These are phyloP conservation scores for Coemansia sp. DNA, from an alignment of 192 early-diverging fungal species.

Conservation along the genomic window DNA sequence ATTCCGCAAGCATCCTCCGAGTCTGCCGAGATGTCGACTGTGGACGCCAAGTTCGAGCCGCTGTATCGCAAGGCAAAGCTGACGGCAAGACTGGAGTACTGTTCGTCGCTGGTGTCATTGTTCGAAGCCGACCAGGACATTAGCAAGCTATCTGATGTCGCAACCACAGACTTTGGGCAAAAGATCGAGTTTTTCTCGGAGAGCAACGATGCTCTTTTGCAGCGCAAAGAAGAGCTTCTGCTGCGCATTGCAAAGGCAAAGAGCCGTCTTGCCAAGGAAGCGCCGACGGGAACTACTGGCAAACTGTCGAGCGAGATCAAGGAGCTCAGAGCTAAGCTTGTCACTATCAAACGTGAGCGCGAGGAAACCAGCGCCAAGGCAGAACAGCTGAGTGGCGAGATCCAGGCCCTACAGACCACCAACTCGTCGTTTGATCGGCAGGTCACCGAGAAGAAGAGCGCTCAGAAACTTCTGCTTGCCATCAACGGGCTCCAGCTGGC, in stretches of 20 bases:
- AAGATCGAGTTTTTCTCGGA: constrained; percentile 26
- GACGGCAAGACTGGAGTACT: constrained; percentile 45
- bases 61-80: constrained; percentile 42
- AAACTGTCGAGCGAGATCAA: constrained; percentile 23
- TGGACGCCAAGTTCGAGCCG: constrained; percentile 29
- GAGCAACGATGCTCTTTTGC: constrained; percentile 17
- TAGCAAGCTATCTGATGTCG: constrained; percentile 17
- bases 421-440: constrained; percentile 35
- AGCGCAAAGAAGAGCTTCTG: constrained; percentile 35
- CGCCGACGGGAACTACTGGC: constrained; percentile 19
- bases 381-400: constrained; percentile 30
- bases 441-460: constrained; percentile 40
- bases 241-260: constrained; percentile 32
- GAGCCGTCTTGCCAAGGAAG: constrained; percentile 24
- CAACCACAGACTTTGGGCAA: constrained; percentile 14
- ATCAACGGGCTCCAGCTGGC: constrained; percentile 46
- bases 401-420: constrained; percentile 33
- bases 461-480: constrained; percentile 43
- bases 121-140: constrained; percentile 47
- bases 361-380: constrained; percentile 7
- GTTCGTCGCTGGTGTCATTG: constrained; percentile 28
- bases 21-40: constrained; percentile 5
- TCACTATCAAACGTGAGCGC: constrained; percentile 19
- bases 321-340: constrained; percentile 23
- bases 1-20: constrained; percentile 11